These are phyloP conservation scores for Anastatica hierochuntica DNA, from an alignment of 345 rosid species.

Conservation along the genomic window DNA sequence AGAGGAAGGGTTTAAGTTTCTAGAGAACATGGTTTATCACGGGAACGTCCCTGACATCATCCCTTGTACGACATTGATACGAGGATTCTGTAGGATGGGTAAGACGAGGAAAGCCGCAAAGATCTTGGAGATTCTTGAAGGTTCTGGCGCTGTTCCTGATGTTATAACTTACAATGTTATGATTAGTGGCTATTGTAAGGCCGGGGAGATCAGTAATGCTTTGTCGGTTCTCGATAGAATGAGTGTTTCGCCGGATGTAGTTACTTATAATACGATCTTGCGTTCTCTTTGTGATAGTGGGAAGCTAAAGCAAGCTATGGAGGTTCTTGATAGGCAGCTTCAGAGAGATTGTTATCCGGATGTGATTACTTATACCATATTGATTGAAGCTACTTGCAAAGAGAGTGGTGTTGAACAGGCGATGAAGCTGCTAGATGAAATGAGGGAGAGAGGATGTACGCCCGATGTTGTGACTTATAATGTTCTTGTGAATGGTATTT, in stretches of 20 bases:
- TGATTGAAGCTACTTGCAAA: constrained; percentile 78
- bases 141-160: constrained; percentile 68
- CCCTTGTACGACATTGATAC: constrained; percentile 65
- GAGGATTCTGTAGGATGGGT: constrained; percentile 65
- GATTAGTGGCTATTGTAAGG: constrained; percentile 75
- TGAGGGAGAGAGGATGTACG: constrained; percentile 66
- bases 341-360: constrained; percentile 63
- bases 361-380: constrained; percentile 66
- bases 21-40: constrained; percentile 64
- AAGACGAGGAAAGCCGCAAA: constrained; percentile 61
- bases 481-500: constrained; percentile 78
- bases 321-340: constrained; percentile 55
- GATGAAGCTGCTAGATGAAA: constrained; percentile 84
- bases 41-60: constrained; percentile 69
- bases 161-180: constrained; percentile 73
- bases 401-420: constrained; percentile 76
- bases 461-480: constrained; percentile 82
- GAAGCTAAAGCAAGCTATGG: constrained; percentile 67
- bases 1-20: constrained; percentile 58
- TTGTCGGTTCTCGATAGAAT: constrained; percentile 51
- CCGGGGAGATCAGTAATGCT: constrained; percentile 66
- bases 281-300: constrained; percentile 69
- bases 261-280: constrained; percentile 71
- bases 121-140: constrained; percentile 65
- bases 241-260: constrained; percentile 78